Percentiles rank a stretch among this genome's conserved stretches.
phyloP scores from a whole-genome alignment of 495 filamentous ascomycete species.

The Xylaria longipes region DNA sequence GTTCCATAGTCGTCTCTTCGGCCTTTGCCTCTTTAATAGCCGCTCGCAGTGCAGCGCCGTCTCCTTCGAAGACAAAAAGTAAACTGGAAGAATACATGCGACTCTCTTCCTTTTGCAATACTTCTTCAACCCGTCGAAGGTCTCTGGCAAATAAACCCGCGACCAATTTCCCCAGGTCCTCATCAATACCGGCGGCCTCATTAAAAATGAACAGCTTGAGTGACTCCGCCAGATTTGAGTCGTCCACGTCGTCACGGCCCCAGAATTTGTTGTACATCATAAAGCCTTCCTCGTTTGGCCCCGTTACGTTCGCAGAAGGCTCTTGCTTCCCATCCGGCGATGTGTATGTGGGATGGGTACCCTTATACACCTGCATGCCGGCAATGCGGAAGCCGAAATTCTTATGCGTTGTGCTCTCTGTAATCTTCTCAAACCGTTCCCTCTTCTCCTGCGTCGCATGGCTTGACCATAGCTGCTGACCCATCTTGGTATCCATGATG shows the following conservation, averaged over 20 bases:
- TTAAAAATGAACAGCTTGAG: constrained; percentile 78
- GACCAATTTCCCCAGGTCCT: constrained; percentile 60
- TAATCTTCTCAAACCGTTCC: constrained; percentile 77
- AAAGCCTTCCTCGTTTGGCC: constrained; percentile 60
- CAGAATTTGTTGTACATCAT: constrained; percentile 87
- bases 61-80: constrained; percentile 91
- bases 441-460: constrained; percentile 80
- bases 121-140: constrained; percentile 65
- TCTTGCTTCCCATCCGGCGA: neutral
- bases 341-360: constrained; percentile 35
- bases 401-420: constrained; percentile 77
- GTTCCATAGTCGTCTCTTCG: neutral
- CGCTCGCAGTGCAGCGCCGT: constrained; percentile 68
- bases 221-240: constrained; percentile 73
- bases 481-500: constrained; percentile 94
- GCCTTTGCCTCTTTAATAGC: constrained; percentile 68
- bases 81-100: constrained; percentile 94
- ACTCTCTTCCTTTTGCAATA: constrained; percentile 78
- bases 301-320: constrained; percentile 49
- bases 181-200: constrained; percentile 62
- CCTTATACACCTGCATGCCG: constrained; percentile 92
- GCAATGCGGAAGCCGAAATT: constrained; percentile 86
- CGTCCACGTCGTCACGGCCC: constrained; percentile 71
- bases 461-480: constrained; percentile 83
- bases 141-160: constrained; percentile 70